A percentile compares a stretch with the other conserved stretches of the same genome.
Conservation (phyloP, 192 early-diverging fungal species). For the Coemansia sp. region DNA sequence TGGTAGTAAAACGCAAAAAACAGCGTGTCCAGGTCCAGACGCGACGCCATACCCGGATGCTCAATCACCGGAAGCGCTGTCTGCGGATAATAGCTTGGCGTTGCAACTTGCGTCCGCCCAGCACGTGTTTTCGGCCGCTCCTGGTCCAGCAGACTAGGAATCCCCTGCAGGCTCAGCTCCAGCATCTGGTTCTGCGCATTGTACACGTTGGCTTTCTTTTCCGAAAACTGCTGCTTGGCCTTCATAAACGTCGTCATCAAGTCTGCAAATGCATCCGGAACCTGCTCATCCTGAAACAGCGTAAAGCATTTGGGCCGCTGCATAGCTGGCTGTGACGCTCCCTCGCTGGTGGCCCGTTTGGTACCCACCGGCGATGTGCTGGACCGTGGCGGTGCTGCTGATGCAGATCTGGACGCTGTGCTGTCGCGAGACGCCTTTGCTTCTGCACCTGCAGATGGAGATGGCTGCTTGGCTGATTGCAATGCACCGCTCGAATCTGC, state of each 20-base stretch:
- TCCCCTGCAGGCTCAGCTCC: constrained; percentile 76
- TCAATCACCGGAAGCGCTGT: constrained; percentile 78
- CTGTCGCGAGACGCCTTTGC: neutral
- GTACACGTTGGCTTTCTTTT: constrained; percentile 15
- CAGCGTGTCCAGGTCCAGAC: constrained; percentile 90
- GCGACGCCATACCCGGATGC: constrained; percentile 80
- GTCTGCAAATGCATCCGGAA: constrained; percentile 67
- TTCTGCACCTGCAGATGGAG: neutral
- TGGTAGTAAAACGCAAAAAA: constrained; percentile 99
- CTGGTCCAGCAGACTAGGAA: constrained; percentile 80
- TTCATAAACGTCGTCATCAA: constrained; percentile 65
- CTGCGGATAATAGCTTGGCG: constrained; percentile 93
- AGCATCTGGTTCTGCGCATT: constrained; percentile 66
- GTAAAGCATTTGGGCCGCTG: constrained; percentile 50
- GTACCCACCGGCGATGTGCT: constrained; percentile 50
- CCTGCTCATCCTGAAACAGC: constrained; percentile 46
- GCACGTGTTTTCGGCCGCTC: constrained; percentile 64
- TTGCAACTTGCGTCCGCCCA: constrained; percentile 51
- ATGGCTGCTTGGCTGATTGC: neutral
- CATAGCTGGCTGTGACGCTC: constrained; percentile 32
- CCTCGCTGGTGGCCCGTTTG: constrained; percentile 26
- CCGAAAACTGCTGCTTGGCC: constrained; percentile 58
- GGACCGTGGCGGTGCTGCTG: constrained; percentile 11
- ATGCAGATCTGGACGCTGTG: neutral
- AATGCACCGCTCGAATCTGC: neutral